Evolutionary conservation across 1,139 yeast species (phyloP).

Genomic region (Protomyces gravidus): DNA sequence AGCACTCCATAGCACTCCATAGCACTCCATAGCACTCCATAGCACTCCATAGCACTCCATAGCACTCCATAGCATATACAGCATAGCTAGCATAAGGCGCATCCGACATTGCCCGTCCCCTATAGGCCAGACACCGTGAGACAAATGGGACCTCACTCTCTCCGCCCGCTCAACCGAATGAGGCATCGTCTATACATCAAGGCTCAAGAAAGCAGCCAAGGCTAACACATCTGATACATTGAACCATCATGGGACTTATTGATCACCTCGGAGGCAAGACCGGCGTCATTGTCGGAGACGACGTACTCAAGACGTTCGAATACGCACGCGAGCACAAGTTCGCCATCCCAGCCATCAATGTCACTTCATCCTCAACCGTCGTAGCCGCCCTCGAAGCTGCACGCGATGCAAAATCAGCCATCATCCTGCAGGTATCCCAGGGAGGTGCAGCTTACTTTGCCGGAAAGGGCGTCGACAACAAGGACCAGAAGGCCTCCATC

Average conservation of each 20-base stretch:
- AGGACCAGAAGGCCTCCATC: conserved; percentile 88
- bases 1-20: no score
- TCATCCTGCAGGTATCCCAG: conserved; percentile 92
- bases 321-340: conserved; percentile 90
- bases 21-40: no score
- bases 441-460: conserved; percentile 99
- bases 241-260: conserved; percentile 18
- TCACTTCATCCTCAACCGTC: conserved; percentile 94
- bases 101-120: no score
- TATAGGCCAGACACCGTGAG: no score
- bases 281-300: conserved; percentile 99
- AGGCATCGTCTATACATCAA: no score
- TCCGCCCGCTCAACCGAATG: no score
- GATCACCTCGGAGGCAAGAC: conserved; percentile 26
- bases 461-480: conserved; percentile 75
- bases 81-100: no score
- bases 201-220: no score
- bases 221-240: no score
- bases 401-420: conserved; percentile 91
- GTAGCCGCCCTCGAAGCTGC: conserved; percentile 98
- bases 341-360: conserved; percentile 93
- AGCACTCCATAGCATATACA: neutral
- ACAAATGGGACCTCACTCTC: no score
- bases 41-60: neutral
- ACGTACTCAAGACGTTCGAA: conserved; percentile 80